These are phyloP conservation scores for Coemansia sp. DNA, from an alignment of 192 early-diverging fungal genomes.

Conservation along the genomic window DNA sequence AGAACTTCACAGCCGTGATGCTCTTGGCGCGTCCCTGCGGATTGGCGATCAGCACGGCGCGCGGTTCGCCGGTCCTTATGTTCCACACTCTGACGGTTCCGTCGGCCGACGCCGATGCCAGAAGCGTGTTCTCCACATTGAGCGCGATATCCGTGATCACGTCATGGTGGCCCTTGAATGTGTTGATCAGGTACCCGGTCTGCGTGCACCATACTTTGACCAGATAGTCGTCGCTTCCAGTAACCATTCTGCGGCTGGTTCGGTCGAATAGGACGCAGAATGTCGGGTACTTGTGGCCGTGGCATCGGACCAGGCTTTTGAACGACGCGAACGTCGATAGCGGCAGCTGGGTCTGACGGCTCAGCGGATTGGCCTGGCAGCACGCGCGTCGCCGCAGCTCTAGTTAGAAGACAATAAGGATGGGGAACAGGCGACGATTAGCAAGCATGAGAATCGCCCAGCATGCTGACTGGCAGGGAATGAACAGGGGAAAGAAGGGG, in stretches of 20 bases:
- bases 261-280: slow-evolving; percentile 78
- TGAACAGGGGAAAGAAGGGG: background rate
- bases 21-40: slow-evolving; percentile 54
- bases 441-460: background rate
- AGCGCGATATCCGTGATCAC: slow-evolving; percentile 78
- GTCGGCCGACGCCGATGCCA: slow-evolving; percentile 76
- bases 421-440: background rate
- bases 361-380: background rate
- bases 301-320: slow-evolving; percentile 61
- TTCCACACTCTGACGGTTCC: slow-evolving; percentile 78
- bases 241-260: slow-evolving; percentile 70
- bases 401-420: background rate
- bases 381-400: slow-evolving; percentile 16
- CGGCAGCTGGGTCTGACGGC: slow-evolving; percentile 15
- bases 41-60: slow-evolving; percentile 59
- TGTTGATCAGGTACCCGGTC: slow-evolving; percentile 75
- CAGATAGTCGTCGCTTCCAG: slow-evolving; percentile 85
- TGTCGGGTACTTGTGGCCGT: slow-evolving; percentile 74
- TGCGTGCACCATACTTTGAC: slow-evolving; percentile 84
- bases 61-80: slow-evolving; percentile 66
- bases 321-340: slow-evolving; percentile 25
- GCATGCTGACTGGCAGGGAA: background rate
- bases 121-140: slow-evolving; percentile 73
- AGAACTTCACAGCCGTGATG: slow-evolving; percentile 69
- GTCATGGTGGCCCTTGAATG: slow-evolving; percentile 76